These are phyloP conservation scores for Didymella segeticola DNA, from an alignment of 2,329 filamentous ascomycete species.

Conservation along the genomic window DNA sequence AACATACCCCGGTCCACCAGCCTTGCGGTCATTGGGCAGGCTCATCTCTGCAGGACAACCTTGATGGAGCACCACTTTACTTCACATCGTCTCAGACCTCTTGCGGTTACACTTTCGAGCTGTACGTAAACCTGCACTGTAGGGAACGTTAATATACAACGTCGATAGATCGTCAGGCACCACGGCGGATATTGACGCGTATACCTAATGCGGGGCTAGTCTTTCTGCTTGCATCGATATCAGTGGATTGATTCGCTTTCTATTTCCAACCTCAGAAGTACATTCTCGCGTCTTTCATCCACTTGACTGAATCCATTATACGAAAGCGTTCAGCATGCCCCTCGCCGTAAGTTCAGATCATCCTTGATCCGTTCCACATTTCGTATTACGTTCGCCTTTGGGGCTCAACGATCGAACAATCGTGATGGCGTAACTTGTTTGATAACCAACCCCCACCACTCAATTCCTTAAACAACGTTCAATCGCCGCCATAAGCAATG, in stretches of 20 bases:
- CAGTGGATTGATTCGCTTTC: constrained; percentile 5
- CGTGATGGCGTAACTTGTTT: neutral
- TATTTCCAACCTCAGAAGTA: neutral
- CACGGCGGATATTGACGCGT: constrained; percentile 1
- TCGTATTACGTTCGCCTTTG: too few species aligned
- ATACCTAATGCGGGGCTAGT: constrained; percentile 23
- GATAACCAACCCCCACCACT: too few species aligned
- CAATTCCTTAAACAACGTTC: too few species aligned
- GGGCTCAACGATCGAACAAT: too few species aligned
- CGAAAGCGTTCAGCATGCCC: constrained; percentile 39
- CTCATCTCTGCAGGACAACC: neutral
- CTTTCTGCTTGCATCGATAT: constrained; percentile 11
- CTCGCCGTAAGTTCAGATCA: constrained; percentile 39
- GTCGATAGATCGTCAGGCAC: constrained; percentile 10
- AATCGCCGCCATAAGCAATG: neutral
- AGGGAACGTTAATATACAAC: too few species aligned
- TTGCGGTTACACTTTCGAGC: neutral
- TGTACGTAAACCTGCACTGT: too few species aligned
- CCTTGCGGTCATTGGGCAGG: constrained; percentile 12
- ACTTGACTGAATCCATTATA: neutral
- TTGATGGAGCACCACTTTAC: neutral
- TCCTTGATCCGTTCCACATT: too few species aligned
- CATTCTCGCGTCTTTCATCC: neutral
- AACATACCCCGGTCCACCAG: constrained; percentile 5
- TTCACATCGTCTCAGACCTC: neutral